Conservation (phyloP, 768 basidiomycete genomes). For the Boletales sp. region DNA sequence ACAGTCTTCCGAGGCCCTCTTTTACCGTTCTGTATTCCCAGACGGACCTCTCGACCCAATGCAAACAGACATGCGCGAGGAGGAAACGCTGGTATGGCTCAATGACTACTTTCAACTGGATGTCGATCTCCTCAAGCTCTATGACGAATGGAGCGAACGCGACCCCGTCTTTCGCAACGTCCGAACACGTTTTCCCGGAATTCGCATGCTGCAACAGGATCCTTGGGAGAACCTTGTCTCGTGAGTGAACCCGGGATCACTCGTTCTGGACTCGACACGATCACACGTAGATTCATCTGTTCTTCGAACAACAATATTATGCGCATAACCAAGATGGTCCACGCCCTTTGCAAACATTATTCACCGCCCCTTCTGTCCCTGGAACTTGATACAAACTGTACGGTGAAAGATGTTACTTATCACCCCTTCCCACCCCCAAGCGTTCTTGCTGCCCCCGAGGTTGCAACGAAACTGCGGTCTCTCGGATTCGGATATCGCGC, state of each 20-base stretch:
- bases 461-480: constrained; percentile 62
- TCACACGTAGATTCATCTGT: constrained; percentile 78
- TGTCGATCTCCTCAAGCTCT: constrained; percentile 65
- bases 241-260: constrained; percentile 46
- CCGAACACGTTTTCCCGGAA: constrained; percentile 68
- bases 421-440: constrained; percentile 86
- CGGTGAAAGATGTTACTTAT: constrained; percentile 41
- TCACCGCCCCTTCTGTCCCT: constrained; percentile 64
- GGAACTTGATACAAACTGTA: constrained; percentile 27
- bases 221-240: constrained; percentile 95
- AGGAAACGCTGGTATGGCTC: constrained; percentile 72
- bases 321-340: constrained; percentile 92
- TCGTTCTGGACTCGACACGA: constrained; percentile 8
- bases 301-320: constrained; percentile 96
- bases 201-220: constrained; percentile 86
- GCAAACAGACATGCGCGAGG: constrained; percentile 39
- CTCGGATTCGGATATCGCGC: constrained; percentile 97
- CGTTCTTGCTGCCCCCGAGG: constrained; percentile 53
- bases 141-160: constrained; percentile 66
- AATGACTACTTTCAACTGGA: constrained; percentile 88
- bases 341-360: constrained; percentile 72
- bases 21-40: constrained; percentile 71
- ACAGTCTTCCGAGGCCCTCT: constrained; percentile 60
- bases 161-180: constrained; percentile 75
- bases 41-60: constrained; percentile 31